Conservation (phyloP, 1,139 yeast genomes). For the Magnusiomyces suaveolens region DNA sequence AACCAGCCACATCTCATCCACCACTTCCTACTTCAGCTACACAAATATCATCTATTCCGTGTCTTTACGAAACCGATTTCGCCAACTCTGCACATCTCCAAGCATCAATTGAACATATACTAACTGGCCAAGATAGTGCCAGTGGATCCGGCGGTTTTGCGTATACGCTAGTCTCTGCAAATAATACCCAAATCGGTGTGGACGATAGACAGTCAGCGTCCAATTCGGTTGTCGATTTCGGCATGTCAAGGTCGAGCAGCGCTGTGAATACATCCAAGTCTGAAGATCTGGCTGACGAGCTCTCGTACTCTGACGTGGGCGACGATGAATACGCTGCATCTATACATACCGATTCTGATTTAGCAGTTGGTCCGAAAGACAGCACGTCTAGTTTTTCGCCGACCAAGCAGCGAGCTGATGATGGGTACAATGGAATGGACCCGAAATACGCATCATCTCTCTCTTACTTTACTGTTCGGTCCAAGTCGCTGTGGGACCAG, state of each 20-base stretch:
- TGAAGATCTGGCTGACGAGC: background rate
- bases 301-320: background rate
- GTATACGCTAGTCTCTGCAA: background rate
- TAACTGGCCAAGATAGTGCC: constrained; percentile 5
- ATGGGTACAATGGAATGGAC: background rate
- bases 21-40: background rate
- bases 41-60: constrained; percentile 5
- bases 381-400: too few relatives aligned
- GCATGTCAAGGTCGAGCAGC: background rate
- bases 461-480: constrained; percentile 25
- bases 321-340: constrained; percentile 1
- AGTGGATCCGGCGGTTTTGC: background rate
- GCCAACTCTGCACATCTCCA: constrained; percentile 22
- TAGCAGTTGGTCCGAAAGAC: too few relatives aligned
- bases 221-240: background rate
- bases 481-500: constrained; percentile 31
- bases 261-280: background rate
- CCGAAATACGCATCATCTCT: constrained; percentile 1
- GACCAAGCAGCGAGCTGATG: too few relatives aligned
- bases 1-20: background rate
- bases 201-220: too few relatives aligned
- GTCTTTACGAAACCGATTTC: constrained; percentile 20
- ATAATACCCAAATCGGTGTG: background rate
- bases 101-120: constrained; percentile 18
- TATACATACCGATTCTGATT: too few relatives aligned